phyloP scores from a whole-genome alignment of 768 basidiomycete species.

The Tricholoma saponaceum region DNA sequence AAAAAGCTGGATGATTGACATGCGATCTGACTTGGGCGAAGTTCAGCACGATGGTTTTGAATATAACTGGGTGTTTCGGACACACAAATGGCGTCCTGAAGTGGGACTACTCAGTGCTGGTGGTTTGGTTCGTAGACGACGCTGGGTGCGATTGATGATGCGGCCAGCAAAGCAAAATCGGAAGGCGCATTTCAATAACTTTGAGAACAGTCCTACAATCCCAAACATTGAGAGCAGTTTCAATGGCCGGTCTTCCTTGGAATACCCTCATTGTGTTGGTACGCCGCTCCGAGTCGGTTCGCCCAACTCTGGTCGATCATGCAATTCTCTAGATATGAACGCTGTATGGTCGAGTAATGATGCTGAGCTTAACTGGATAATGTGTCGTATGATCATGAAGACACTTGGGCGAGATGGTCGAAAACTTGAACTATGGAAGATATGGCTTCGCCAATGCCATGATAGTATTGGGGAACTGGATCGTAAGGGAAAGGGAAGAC shows the following conservation, averaged over 20 bases:
- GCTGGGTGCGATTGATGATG: slow-evolving; percentile 87
- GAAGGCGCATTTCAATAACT: slow-evolving; percentile 14
- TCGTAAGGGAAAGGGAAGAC: slow-evolving; percentile 29
- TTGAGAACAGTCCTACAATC: slow-evolving; percentile 2
- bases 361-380: slow-evolving; percentile 53
- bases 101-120: slow-evolving; percentile 58
- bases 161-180: slow-evolving; percentile 40
- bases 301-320: slow-evolving; percentile 9
- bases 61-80: slow-evolving; percentile 77
- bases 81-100: slow-evolving; percentile 59
- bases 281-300: slow-evolving; percentile 25
- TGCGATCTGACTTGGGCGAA: slow-evolving; percentile 71
- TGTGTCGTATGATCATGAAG: slow-evolving; percentile 50
- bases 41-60: slow-evolving; percentile 84
- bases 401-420: slow-evolving; percentile 60
- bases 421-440: slow-evolving; percentile 71
- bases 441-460: slow-evolving; percentile 52
- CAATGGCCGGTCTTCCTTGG: not conserved
- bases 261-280: slow-evolving; percentile 22
- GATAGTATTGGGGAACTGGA: slow-evolving; percentile 21
- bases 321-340: slow-evolving; percentile 14
- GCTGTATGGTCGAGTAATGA: slow-evolving; percentile 55
- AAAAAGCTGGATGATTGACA: slow-evolving; percentile 82
- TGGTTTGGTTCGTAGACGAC: slow-evolving; percentile 71
- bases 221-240: not conserved